Evolutionary conservation across 2,329 filamentous ascomycete genomes (phyloP).

Genomic region (Aureobasidium vineae): DNA sequence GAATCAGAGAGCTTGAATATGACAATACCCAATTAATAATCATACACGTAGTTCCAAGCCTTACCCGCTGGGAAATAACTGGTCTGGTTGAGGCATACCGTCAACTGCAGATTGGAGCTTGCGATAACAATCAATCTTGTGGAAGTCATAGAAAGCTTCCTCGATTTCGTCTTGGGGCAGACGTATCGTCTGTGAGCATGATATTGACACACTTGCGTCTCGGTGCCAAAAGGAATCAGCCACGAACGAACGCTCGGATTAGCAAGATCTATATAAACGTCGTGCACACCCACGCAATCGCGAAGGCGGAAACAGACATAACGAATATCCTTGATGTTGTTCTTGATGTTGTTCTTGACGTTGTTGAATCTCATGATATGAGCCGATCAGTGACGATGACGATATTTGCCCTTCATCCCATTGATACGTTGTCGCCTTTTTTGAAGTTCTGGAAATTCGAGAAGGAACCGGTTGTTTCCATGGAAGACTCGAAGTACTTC

Average conservation of each 20-base stretch:
- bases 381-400: neutral
- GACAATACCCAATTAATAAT: too few relatives aligned
- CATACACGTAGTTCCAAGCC: too few relatives aligned
- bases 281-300: too few relatives aligned
- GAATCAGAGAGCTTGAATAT: too few relatives aligned
- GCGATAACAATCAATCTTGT: too few relatives aligned
- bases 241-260: neutral
- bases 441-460: neutral
- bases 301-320: neutral
- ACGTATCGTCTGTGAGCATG: too few relatives aligned
- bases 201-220: neutral
- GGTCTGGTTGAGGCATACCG: too few relatives aligned
- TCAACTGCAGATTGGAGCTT: too few relatives aligned
- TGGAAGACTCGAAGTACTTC: neutral
- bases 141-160: too few relatives aligned
- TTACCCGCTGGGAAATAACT: too few relatives aligned
- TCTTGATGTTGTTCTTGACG: neutral
- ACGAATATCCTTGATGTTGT: neutral
- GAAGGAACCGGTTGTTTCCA: neutral
- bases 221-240: neutral
- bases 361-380: neutral
- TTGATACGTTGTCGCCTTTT: too few relatives aligned
- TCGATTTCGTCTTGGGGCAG: too few relatives aligned
- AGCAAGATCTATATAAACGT: neutral
- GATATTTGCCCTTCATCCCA: neutral